Evolutionary conservation across 2,329 filamentous ascomycete species (phyloP).

Genomic region (Ophiostoma sp.): DNA sequence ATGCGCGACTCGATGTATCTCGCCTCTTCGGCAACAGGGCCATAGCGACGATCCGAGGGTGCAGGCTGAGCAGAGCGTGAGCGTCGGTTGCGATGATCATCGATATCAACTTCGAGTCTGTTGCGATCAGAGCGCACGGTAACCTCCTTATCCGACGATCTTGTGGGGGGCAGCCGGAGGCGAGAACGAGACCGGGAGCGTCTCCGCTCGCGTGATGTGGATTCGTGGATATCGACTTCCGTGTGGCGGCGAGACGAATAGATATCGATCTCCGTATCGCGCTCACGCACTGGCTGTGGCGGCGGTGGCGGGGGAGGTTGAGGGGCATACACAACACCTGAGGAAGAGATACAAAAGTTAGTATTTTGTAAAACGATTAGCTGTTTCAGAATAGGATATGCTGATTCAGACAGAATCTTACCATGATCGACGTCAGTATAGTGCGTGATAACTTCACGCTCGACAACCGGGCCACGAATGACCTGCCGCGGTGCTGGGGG

Average conservation of each 20-base stretch:
- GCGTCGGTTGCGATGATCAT: conserved; percentile 28
- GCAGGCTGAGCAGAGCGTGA: conserved; percentile 39
- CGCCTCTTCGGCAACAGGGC: conserved; percentile 59
- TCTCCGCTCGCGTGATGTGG: conserved; percentile 34
- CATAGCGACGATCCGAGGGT: conserved; percentile 34
- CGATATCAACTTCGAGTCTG: conserved; percentile 42
- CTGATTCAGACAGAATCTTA: conserved; percentile 37
- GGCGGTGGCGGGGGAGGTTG: conserved; percentile 34
- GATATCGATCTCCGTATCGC: conserved; percentile 58
- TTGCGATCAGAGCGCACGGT: conserved; percentile 55
- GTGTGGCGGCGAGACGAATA: conserved; percentile 49
- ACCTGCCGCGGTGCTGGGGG: conserved; percentile 50
- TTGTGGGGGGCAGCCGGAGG: conserved; percentile 21
- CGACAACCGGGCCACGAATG: conserved; percentile 71
- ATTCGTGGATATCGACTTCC: conserved; percentile 49
- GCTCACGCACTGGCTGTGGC: conserved; percentile 37
- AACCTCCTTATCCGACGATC: conserved; percentile 58
- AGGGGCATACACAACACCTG: conserved; percentile 37
- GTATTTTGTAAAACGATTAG: background rate
- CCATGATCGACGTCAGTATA: conserved; percentile 84
- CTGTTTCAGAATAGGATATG: no score
- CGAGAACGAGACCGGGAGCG: conserved; percentile 31
- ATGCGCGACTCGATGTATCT: conserved; percentile 54
- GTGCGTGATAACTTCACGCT: conserved; percentile 84
- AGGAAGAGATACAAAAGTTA: conserved; percentile 34